Evolutionary conservation across 75 land plant genomes (phyloP).

Genomic region (Gnetum montanum): DNA sequence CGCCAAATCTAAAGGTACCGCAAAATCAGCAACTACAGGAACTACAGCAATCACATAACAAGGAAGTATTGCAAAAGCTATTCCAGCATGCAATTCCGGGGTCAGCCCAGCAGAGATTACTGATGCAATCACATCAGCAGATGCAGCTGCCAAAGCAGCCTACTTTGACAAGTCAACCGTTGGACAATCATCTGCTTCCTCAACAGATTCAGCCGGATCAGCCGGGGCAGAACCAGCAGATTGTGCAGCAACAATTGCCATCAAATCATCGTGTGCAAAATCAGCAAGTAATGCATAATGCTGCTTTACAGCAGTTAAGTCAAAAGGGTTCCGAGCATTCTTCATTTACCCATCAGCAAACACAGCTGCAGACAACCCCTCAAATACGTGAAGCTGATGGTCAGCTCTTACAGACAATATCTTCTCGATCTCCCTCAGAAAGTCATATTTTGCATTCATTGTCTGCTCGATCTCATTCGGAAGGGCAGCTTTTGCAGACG

Average conservation of each 20-base stretch:
- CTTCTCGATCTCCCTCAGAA: slow-evolving; percentile 1
- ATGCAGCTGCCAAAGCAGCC: background rate
- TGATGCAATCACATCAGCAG: slow-evolving; percentile 7
- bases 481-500: slow-evolving; percentile 5
- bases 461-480: slow-evolving; percentile 4
- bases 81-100: background rate
- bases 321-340: slow-evolving; percentile 1
- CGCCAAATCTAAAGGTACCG: too few relatives aligned
- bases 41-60: too few relatives aligned
- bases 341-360: background rate
- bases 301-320: background rate
- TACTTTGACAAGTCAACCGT: background rate
- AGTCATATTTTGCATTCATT: slow-evolving; percentile 1
- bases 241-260: slow-evolving; percentile 1
- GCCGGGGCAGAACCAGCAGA: background rate
- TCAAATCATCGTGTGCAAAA: slow-evolving; percentile 1
- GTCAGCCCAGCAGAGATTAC: background rate
- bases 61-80: background rate
- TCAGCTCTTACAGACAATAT: slow-evolving; percentile 1
- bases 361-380: slow-evolving; percentile 1
- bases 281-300: background rate
- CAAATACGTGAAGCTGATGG: slow-evolving; percentile 3
- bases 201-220: slow-evolving; percentile 2
- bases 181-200: background rate
- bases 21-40: too few relatives aligned